phyloP scores from a whole-genome alignment of 2,329 filamentous ascomycete species.

The Coniella lustricola region DNA sequence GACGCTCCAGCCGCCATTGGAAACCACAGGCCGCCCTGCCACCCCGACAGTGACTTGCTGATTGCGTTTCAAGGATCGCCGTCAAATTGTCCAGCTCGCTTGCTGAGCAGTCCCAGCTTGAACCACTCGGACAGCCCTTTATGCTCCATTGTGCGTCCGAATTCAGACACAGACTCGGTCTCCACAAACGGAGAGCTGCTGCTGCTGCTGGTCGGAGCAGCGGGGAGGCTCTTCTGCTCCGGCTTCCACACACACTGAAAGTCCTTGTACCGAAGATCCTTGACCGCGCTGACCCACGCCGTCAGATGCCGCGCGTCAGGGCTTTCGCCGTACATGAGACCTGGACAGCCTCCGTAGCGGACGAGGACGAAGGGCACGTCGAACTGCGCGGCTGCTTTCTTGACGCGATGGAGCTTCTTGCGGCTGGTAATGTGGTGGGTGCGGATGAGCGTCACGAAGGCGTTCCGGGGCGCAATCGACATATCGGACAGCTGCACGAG shows the following conservation, averaged over 20 bases:
- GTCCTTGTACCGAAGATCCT: conserved; percentile 64
- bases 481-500: background rate
- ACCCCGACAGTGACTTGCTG: too few species aligned
- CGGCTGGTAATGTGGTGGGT: conserved; percentile 78
- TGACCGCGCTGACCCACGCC: conserved; percentile 58
- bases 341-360: conserved; percentile 60
- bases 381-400: conserved; percentile 55
- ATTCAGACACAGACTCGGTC: conserved; percentile 56
- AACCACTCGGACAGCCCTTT: conserved; percentile 56
- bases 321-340: conserved; percentile 73
- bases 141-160: conserved; percentile 53
- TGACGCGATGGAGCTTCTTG: conserved; percentile 58
- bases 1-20: too few species aligned
- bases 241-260: conserved; percentile 57
- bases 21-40: too few species aligned
- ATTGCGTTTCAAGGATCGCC: background rate
- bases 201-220: background rate
- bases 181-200: conserved; percentile 47
- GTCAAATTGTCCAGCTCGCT: conserved; percentile 15
- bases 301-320: conserved; percentile 43
- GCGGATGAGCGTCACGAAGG: conserved; percentile 55
- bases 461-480: background rate
- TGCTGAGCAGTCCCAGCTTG: conserved; percentile 9
- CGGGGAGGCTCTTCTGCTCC: conserved; percentile 21
- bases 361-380: conserved; percentile 57